Conservation (phyloP, 1,284 basidiomycete genomes). For the Irpex lacteus region DNA sequence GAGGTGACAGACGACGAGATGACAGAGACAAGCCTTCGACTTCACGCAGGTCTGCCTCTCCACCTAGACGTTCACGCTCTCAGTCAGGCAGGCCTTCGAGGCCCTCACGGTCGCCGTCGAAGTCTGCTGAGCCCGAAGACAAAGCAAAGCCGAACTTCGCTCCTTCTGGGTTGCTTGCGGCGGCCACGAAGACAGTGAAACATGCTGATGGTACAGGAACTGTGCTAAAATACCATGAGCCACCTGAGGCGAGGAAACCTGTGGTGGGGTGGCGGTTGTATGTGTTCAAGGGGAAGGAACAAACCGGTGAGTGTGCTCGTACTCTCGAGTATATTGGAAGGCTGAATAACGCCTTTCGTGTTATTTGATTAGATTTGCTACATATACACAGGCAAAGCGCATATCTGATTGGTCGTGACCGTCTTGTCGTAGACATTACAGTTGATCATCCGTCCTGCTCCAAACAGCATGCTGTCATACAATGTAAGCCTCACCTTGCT, state of each 20-base stretch:
- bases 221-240: slow-evolving; percentile 97
- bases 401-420: slow-evolving; percentile 91
- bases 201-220: slow-evolving; percentile 76
- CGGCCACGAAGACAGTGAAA: slow-evolving; percentile 88
- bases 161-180: slow-evolving; percentile 88
- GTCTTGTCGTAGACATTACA: slow-evolving; percentile 84
- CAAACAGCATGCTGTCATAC: slow-evolving; percentile 97
- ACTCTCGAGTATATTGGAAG: not conserved
- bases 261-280: slow-evolving; percentile 90
- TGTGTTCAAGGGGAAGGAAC: slow-evolving; percentile 94
- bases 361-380: slow-evolving; percentile 64
- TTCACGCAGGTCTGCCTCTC: slow-evolving; percentile 56
- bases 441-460: slow-evolving; percentile 96
- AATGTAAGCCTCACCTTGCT: too few species aligned
- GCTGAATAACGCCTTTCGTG: not conserved
- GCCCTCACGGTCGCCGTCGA: slow-evolving; percentile 33
- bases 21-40: slow-evolving; percentile 27
- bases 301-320: slow-evolving; percentile 68
- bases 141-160: slow-evolving; percentile 86
- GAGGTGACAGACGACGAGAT: not conserved
- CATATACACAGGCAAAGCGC: slow-evolving; percentile 93
- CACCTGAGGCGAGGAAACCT: slow-evolving; percentile 95
- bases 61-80: slow-evolving; percentile 38
- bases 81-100: slow-evolving; percentile 24
- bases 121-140: slow-evolving; percentile 31